These are phyloP conservation scores for Thozetella sp. DNA, from an alignment of 495 filamentous ascomycete genomes.

Conservation along the genomic window DNA sequence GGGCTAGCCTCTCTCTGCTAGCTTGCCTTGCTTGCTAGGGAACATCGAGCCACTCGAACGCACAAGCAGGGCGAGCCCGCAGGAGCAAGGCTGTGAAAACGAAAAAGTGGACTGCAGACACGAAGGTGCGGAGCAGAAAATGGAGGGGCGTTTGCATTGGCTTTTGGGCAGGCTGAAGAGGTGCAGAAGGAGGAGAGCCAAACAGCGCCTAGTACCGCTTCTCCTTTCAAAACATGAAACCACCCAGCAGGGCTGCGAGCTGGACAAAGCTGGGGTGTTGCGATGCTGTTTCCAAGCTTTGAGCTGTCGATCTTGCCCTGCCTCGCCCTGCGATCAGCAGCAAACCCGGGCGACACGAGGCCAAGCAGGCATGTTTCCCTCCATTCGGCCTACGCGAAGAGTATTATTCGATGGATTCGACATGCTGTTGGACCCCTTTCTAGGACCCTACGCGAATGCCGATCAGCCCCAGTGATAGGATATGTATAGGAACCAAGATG, in stretches of 20 bases:
- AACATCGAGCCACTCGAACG: too few species aligned
- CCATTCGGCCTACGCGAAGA: not conserved
- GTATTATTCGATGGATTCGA: not conserved
- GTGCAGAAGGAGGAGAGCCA: not conserved
- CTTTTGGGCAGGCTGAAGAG: not conserved
- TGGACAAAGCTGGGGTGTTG: not conserved
- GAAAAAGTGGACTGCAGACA: not conserved
- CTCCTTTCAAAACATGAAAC: too few species aligned
- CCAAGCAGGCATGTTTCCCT: not conserved
- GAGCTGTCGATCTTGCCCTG: not conserved
- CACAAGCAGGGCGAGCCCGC: not conserved
- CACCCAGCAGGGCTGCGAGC: not conserved
- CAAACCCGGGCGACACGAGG: not conserved
- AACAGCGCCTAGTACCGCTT: too few species aligned
- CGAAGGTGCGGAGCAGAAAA: conserved; percentile 2
- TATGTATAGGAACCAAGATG: not conserved
- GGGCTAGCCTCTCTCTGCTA: not conserved
- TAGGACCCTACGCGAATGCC: not conserved
- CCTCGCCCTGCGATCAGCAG: not conserved
- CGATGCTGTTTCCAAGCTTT: not conserved
- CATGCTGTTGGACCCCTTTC: too few species aligned
- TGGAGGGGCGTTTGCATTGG: conserved; percentile 3
- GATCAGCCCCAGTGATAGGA: not conserved
- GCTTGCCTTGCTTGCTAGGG: not conserved
- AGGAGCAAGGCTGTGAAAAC: not conserved